Percentiles rank a stretch among this genome's conserved stretches.
phyloP scores from a whole-genome alignment of 208 protist genomes.

The Herpetomonas samuelpessoai region DNA sequence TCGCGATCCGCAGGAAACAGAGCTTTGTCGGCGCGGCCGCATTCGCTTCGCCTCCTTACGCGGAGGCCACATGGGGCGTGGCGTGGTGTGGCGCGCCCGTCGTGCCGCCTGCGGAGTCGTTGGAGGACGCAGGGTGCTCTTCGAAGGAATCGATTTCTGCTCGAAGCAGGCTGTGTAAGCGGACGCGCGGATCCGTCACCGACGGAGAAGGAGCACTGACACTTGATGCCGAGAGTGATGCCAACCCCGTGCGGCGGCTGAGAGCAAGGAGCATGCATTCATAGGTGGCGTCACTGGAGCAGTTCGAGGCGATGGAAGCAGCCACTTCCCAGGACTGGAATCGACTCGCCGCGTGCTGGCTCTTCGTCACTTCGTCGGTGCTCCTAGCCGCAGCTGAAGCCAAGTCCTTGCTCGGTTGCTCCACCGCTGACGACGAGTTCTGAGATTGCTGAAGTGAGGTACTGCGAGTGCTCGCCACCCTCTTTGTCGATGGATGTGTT shows the following conservation, averaged over 20 bases:
- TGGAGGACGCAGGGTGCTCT: not conserved
- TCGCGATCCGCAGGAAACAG: too few species aligned
- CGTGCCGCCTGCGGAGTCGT: not conserved
- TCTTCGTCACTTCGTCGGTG: not conserved
- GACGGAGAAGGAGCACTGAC: not conserved
- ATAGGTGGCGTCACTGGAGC: constrained; percentile 30
- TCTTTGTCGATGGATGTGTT: not conserved
- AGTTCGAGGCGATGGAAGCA: constrained; percentile 62
- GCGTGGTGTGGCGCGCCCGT: too few species aligned
- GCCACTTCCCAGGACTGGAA: constrained; percentile 37
- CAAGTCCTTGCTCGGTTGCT: not conserved
- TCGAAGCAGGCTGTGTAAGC: not conserved
- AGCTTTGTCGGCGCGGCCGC: too few species aligned
- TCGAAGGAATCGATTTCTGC: not conserved
- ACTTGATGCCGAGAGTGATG: too few species aligned
- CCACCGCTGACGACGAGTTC: constrained; percentile 10
- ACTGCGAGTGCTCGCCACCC: not conserved
- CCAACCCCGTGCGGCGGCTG: not conserved
- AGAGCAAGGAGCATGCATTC: constrained; percentile 12
- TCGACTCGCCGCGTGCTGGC: not conserved
- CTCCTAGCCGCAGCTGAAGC: not conserved
- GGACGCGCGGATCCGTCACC: not conserved
- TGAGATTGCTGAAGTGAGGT: too few species aligned
- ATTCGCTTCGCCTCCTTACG: too few species aligned
- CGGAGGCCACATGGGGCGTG: too few species aligned